Base-by-base conservation (phyloP, 306 rosid species). In the Inga oerstediana region DNA sequence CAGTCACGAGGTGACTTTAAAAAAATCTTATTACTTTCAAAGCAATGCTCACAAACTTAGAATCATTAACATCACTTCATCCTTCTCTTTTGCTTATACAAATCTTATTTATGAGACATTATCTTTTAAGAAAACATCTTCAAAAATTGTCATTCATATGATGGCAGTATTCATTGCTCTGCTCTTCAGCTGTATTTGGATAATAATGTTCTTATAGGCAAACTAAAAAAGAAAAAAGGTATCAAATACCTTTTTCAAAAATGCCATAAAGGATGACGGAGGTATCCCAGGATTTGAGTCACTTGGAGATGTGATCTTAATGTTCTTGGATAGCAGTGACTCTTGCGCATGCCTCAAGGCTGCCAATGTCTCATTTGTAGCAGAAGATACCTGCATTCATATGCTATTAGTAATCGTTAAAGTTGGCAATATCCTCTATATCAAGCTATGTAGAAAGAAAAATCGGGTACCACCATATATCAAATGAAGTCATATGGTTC, bases 251-350 rank as follows among this genome's bases (percentile, higher is more conserved):
- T 95, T 88, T 64, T 79, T 85, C 77, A 89, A 86, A 86, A 95
- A 95, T 75, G 93, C 32, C 98, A 95, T 93, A 81, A 95, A 89
- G 76, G 98, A 93, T 37, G 98, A 92, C 54, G 98, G 98, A 80
- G 97, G 98, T 80, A 95, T 89, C 89, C 98, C 98, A 59, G 98
- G 98, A 91, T 93, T 95, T 76, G 95, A 86, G 80, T 84, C 78
- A 88, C 89, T 91, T 80, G 98, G 94, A 77, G 90, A 74, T 7
- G 87, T 62, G 75, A 93, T 64, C 68, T 72, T 85, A 85, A 93
- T 82, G 82, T 88, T 88, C 82, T 89, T 87, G 67, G 93, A 88
- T 75, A 52, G 81, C 84, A 95, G 85, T 22, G 98, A 95, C 69
- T 91, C 94, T 87, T 85, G 92, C 16, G 98, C 97, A 80, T 39